Conservation (phyloP, 116 monocot genomes). For the Trichopus zeylanicus region DNA sequence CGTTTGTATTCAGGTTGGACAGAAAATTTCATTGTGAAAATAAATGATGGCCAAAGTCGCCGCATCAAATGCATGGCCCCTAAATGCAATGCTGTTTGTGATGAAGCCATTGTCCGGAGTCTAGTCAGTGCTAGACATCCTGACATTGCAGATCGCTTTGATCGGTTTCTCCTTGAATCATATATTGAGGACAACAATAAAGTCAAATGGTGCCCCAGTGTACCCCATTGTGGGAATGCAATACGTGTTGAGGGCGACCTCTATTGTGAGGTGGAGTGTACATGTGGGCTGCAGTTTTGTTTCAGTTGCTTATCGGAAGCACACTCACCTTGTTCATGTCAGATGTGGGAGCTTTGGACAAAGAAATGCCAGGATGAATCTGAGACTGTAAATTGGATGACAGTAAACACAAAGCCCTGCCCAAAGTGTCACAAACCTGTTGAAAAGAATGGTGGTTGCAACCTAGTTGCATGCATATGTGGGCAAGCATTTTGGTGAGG, state of each 20-base stretch:
- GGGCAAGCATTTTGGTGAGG: constrained; percentile 75
- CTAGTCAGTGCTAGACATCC: constrained; percentile 36
- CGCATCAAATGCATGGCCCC: constrained; percentile 58
- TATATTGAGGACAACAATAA: constrained; percentile 72
- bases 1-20: constrained; percentile 59
- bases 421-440: constrained; percentile 70
- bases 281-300: constrained; percentile 73
- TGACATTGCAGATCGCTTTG: constrained; percentile 39
- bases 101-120: constrained; percentile 40
- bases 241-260: constrained; percentile 50
- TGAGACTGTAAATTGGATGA: constrained; percentile 54
- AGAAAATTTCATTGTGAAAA: constrained; percentile 48
- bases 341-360: constrained; percentile 66
- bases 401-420: constrained; percentile 50
- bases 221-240: constrained; percentile 75
- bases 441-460: constrained; percentile 74
- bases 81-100: constrained; percentile 55
- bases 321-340: constrained; percentile 82
- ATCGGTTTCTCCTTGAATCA: constrained; percentile 64
- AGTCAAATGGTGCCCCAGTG: constrained; percentile 74
- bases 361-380: constrained; percentile 42
- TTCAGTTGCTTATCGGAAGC: constrained; percentile 57
- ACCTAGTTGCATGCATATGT: constrained; percentile 55
- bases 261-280: constrained; percentile 64
- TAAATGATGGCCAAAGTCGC: constrained; percentile 54